Percentiles rank a stretch among this genome's conserved stretches.
These are phyloP conservation scores for Phanerochaete carnosa DNA, from an alignment of 768 basidiomycete genomes.

Conservation along the genomic window DNA sequence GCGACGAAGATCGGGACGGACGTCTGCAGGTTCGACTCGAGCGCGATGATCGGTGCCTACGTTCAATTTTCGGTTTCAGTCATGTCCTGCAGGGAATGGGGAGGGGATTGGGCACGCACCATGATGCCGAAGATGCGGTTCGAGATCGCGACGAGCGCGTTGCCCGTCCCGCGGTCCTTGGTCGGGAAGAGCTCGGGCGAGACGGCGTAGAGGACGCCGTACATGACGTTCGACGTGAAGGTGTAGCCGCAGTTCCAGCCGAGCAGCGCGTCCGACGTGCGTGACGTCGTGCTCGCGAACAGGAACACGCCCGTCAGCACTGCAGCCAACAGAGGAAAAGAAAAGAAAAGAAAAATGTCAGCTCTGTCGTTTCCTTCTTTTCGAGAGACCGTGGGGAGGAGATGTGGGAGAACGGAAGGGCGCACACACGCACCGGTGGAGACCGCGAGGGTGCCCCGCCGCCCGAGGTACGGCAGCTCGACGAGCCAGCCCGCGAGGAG, in stretches of 20 bases:
- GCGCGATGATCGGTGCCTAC: slow-evolving; percentile 47
- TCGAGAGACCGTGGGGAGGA: slow-evolving; percentile 42
- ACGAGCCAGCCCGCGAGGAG: slow-evolving; percentile 52
- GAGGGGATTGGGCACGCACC: slow-evolving; percentile 26
- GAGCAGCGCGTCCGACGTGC: slow-evolving; percentile 47
- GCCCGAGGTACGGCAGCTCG: slow-evolving; percentile 47
- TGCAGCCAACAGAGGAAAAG: slow-evolving; percentile 13
- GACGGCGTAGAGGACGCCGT: slow-evolving; percentile 41
- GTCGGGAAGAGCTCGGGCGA: slow-evolving; percentile 55
- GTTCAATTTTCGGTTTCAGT: background rate
- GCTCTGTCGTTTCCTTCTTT: too few relatives aligned
- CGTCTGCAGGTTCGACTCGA: slow-evolving; percentile 45
- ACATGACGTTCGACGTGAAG: slow-evolving; percentile 57
- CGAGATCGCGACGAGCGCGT: slow-evolving; percentile 46
- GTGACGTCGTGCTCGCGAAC: slow-evolving; percentile 52
- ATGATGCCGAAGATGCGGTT: slow-evolving; percentile 61
- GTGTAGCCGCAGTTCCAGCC: slow-evolving; percentile 59
- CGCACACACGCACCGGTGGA: slow-evolving; percentile 40
- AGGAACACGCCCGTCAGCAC: slow-evolving; percentile 56
- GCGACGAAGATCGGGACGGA: slow-evolving; percentile 53
- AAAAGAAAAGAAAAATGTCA: too few relatives aligned
- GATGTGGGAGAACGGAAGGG: slow-evolving; percentile 11
- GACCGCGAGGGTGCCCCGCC: slow-evolving; percentile 48
- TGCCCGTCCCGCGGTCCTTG: slow-evolving; percentile 52
- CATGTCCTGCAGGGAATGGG: background rate